Conservation (phyloP, 1,139 yeast genomes). For the Geotrichum australiense region DNA sequence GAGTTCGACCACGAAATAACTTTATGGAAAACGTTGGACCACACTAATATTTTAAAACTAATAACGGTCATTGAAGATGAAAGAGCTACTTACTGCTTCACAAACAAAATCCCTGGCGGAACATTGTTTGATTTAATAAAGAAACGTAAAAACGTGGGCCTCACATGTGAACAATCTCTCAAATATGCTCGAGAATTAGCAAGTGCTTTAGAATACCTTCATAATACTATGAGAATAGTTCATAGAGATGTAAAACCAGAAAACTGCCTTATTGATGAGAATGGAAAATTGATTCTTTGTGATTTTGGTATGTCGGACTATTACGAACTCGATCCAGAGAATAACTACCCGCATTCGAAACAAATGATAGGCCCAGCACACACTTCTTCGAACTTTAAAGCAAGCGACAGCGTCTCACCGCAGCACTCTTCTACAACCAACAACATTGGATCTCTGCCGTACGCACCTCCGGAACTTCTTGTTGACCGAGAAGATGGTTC, state of each 20-base stretch:
- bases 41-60: conserved; percentile 59
- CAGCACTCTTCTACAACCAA: conserved; percentile 19
- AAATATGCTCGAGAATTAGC: conserved; percentile 49
- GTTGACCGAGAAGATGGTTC: conserved; percentile 33
- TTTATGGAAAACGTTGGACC: conserved; percentile 66
- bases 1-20: conserved; percentile 65
- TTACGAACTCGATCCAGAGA: conserved; percentile 24
- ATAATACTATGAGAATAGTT: conserved; percentile 54
- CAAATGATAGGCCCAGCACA: conserved; percentile 26
- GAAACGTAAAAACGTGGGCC: conserved; percentile 35
- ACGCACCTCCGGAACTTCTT: conserved; percentile 83
- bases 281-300: conserved; percentile 43
- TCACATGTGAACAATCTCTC: conserved; percentile 24
- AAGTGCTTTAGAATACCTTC: conserved; percentile 63
- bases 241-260: conserved; percentile 91
- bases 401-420: conserved; percentile 14
- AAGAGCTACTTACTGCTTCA: conserved; percentile 63
- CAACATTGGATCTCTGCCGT: conserved; percentile 79
- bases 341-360: conserved; percentile 28
- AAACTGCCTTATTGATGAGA: conserved; percentile 57
- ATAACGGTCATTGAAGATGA: conserved; percentile 54
- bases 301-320: conserved; percentile 80
- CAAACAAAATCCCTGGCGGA: conserved; percentile 69
- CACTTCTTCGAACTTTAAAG: conserved; percentile 26
- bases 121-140: conserved; percentile 69